Conservation (phyloP, 176 grass and related monocot genomes). For the Poa pratensis region DNA sequence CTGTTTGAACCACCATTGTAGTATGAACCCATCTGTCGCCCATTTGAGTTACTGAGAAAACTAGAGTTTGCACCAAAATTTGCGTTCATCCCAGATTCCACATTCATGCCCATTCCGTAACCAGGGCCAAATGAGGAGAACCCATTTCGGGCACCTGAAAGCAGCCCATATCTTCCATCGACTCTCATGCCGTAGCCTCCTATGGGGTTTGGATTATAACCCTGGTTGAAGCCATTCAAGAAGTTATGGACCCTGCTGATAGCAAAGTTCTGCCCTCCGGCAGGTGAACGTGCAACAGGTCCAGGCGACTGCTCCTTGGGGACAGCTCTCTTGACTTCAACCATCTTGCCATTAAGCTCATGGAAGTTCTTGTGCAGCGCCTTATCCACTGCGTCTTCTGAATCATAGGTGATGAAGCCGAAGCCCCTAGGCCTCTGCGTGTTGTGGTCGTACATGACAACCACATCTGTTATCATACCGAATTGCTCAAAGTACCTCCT, state of each 20-base stretch:
- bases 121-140: conserved; percentile 70
- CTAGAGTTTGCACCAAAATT: conserved; percentile 62
- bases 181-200: conserved; percentile 82
- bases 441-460: conserved; percentile 98
- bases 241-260: conserved; percentile 76
- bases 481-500: conserved; percentile 96
- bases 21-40: conserved; percentile 66
- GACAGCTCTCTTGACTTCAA: conserved; percentile 95
- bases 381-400: conserved; percentile 84
- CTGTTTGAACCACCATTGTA: conserved; percentile 73
- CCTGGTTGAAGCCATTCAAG: conserved; percentile 73
- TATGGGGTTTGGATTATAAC: conserved; percentile 65
- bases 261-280: conserved; percentile 59
- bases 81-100: conserved; percentile 58
- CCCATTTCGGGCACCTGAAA: conserved; percentile 67
- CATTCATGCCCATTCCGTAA: conserved; percentile 77
- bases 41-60: conserved; percentile 66
- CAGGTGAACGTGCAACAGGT: conserved; percentile 67
- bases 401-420: conserved; percentile 97
- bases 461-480: conserved; percentile 83
- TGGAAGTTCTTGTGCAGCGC: conserved; percentile 85
- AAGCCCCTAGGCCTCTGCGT: conserved; percentile 94
- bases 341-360: conserved; percentile 95
- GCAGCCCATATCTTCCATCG: conserved; percentile 76
- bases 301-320: conserved; percentile 94